Evolutionary conservation across 1,139 yeast genomes (phyloP).

Genomic region (Scheffersomyces illinoinensis): DNA sequence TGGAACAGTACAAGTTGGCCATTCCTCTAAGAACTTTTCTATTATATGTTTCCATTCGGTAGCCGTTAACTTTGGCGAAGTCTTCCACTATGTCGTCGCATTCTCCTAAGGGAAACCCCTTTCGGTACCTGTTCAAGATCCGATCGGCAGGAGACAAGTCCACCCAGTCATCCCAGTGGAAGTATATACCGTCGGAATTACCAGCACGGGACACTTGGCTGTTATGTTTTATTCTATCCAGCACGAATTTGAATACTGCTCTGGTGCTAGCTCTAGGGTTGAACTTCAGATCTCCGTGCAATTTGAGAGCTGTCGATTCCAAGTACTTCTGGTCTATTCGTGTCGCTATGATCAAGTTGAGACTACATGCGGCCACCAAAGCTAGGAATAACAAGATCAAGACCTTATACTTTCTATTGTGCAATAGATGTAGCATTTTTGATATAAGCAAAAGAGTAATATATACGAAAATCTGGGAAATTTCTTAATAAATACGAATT

Average conservation of each 20-base stretch:
- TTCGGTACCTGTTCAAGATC: conserved; percentile 20
- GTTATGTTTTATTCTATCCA: conserved; percentile 3
- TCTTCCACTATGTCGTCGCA: conserved; percentile 23
- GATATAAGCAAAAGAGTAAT: too few species aligned
- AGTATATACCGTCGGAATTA: conserved; percentile 23
- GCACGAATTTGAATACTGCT: conserved; percentile 18
- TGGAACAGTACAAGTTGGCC: conserved; percentile 36
- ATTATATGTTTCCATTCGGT: conserved; percentile 35
- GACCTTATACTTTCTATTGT: not conserved
- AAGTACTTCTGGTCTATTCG: conserved; percentile 24
- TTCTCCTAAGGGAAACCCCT: conserved; percentile 20
- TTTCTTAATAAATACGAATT: not conserved
- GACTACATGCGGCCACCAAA: not conserved
- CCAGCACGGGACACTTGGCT: conserved; percentile 10
- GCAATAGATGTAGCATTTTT: not conserved
- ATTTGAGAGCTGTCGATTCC: conserved; percentile 24
- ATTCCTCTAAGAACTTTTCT: conserved; percentile 37
- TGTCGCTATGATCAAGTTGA: not conserved
- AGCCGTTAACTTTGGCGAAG: conserved; percentile 35
- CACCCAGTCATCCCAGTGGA: conserved; percentile 50
- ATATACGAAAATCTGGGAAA: not conserved
- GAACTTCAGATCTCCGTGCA: conserved; percentile 23
- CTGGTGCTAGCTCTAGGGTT: conserved; percentile 30
- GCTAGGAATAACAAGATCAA: not conserved
- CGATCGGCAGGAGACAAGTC: conserved; percentile 30